A percentile compares a stretch with the other conserved stretches of the same genome.
Evolutionary conservation across 2,329 filamentous ascomycete species (phyloP).

Genomic region (Acephala macrosclerotiorum): DNA sequence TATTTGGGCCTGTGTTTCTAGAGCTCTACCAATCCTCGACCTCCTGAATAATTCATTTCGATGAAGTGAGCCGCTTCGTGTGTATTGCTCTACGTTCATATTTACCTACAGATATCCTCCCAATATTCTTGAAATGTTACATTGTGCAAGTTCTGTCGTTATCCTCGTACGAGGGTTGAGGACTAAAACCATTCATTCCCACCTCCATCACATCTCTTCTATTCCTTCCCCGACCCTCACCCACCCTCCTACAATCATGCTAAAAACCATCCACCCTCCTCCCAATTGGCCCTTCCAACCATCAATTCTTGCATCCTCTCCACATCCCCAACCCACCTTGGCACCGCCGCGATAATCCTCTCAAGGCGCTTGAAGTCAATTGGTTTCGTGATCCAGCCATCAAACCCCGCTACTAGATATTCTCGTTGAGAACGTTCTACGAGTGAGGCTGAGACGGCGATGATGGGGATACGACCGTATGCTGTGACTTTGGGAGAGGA

Average conservation of each 20-base stretch:
- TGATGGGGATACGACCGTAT: conserved; percentile 27
- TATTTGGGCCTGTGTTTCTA: no score
- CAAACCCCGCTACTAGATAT: conserved; percentile 26
- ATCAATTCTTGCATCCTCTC: conserved; percentile 15
- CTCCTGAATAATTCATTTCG: no score
- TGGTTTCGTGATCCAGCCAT: conserved; percentile 31
- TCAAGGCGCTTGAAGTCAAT: conserved; percentile 30
- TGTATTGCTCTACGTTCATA: no score
- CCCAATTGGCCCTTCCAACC: conserved; percentile 22
- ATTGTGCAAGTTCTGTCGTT: no score
- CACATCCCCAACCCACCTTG: conserved; percentile 4
- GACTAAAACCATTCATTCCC: no score
- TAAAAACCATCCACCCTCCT: conserved; percentile 18
- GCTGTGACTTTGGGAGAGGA: neutral
- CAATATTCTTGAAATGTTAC: no score
- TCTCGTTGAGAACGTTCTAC: conserved; percentile 13
- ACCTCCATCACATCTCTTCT: neutral
- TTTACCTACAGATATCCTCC: no score
- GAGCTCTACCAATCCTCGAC: no score
- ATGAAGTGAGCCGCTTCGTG: no score
- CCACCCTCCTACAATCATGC: no score
- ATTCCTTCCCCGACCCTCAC: neutral
- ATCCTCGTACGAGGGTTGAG: no score
- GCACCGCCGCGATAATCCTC: conserved; percentile 21
- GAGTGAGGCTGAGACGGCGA: conserved; percentile 28